phyloP scores from a whole-genome alignment of 495 filamentous ascomycete genomes.

The Podospora bellae-mahoneyi region DNA sequence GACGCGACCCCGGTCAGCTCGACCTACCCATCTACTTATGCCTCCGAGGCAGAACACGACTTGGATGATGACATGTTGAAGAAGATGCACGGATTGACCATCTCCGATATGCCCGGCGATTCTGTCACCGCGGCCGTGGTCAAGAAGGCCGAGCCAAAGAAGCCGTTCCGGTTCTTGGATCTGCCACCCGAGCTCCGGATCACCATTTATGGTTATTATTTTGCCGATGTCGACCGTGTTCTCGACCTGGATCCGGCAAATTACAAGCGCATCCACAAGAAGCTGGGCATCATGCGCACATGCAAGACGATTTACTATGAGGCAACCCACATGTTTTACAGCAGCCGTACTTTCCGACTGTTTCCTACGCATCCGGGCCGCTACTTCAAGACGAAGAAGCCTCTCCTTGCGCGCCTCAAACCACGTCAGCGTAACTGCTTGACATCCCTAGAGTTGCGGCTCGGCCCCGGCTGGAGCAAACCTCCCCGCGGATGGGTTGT shows the following conservation, averaged over 20 bases:
- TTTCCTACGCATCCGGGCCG: slow-evolving; percentile 71
- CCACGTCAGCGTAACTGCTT: slow-evolving; percentile 62
- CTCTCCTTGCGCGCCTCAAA: slow-evolving; percentile 63
- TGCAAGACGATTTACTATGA: slow-evolving; percentile 66
- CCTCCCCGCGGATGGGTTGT: slow-evolving; percentile 74
- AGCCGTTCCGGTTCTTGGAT: slow-evolving; percentile 69
- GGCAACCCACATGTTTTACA: slow-evolving; percentile 71
- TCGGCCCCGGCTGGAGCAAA: slow-evolving; percentile 76
- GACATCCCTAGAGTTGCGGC: slow-evolving; percentile 67
- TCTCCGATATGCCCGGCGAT: slow-evolving; percentile 20
- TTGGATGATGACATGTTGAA: slow-evolving; percentile 37
- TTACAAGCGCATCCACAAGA: slow-evolving; percentile 53
- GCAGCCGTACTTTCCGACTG: slow-evolving; percentile 69
- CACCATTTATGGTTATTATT: slow-evolving; percentile 63
- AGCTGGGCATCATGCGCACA: slow-evolving; percentile 58
- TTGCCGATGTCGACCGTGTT: slow-evolving; percentile 50
- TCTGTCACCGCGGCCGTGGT: slow-evolving; percentile 10
- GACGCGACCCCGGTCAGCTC: slow-evolving; percentile 27
- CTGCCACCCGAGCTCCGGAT: slow-evolving; percentile 74
- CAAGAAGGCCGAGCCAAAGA: slow-evolving; percentile 22
- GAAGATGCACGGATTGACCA: slow-evolving; percentile 34
- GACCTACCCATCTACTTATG: slow-evolving; percentile 41
- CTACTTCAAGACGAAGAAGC: slow-evolving; percentile 59
- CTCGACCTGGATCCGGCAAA: slow-evolving; percentile 71
- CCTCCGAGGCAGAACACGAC: slow-evolving; percentile 45